A percentile compares a stretch with the other conserved stretches of the same genome.
phyloP scores from a whole-genome alignment of 179 eudicot genomes.

The Heliamphora pulchella region DNA sequence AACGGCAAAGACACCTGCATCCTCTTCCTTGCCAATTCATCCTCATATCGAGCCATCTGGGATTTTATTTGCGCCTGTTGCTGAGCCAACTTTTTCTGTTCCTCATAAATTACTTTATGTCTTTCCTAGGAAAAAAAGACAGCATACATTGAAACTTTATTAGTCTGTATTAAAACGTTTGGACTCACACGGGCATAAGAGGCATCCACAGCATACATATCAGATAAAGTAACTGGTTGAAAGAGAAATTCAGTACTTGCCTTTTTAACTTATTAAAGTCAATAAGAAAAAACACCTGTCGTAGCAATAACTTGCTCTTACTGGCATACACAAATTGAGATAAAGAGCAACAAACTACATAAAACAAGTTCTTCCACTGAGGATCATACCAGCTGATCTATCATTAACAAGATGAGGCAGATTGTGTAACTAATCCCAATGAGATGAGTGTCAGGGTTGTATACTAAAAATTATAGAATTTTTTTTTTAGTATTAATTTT shows the following conservation, averaged over 20 bases:
- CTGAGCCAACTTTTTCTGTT: conserved; percentile 67
- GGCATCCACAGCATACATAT: background rate
- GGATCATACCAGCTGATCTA: background rate
- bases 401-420: background rate
- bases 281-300: background rate
- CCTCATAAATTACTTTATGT: conserved; percentile 71
- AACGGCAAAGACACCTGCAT: conserved; percentile 57
- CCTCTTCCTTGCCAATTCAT: conserved; percentile 85
- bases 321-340: background rate
- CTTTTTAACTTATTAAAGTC: no score
- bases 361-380: background rate
- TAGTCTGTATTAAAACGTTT: background rate
- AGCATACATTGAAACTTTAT: background rate
- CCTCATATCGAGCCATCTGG: conserved; percentile 83
- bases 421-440: background rate
- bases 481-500: no score
- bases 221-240: background rate
- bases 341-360: background rate
- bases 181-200: background rate
- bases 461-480: no score
- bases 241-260: background rate
- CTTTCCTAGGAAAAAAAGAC: conserved; percentile 47
- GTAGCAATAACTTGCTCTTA: background rate
- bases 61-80: conserved; percentile 88
- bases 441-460: background rate